Evolutionary conservation across 2,329 filamentous ascomycete species (phyloP).

Genomic region (Cadophora sp.): DNA sequence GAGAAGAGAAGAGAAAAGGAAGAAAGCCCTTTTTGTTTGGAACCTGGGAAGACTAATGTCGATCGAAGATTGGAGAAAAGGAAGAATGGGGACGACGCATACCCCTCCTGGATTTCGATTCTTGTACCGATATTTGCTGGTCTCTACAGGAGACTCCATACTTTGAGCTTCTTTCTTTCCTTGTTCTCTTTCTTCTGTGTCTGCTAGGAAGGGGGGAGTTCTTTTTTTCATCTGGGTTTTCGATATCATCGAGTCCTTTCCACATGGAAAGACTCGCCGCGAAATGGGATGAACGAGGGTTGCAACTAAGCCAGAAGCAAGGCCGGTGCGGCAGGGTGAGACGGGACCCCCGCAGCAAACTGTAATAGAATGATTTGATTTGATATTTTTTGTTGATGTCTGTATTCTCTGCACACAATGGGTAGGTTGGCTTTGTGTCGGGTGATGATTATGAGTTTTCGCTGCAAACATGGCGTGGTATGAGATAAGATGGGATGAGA

Average conservation of each 20-base stretch:
- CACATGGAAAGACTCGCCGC: neutral
- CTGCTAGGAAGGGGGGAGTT: conserved; percentile 35
- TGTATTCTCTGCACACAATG: conserved; percentile 19
- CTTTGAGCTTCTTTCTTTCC: neutral
- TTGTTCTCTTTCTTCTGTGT: conserved; percentile 25
- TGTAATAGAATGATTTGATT: conserved; percentile 42
- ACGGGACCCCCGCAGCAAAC: conserved; percentile 8
- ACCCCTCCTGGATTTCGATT: conserved; percentile 31
- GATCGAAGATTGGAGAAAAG: conserved; percentile 33
- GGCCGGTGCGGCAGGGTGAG: conserved; percentile 16
- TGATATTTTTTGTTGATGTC: conserved; percentile 8
- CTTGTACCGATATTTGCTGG: conserved; percentile 35
- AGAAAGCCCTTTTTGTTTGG: conserved; percentile 25
- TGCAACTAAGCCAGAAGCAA: conserved; percentile 16
- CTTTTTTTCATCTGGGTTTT: conserved; percentile 10
- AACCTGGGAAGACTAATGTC: conserved; percentile 31
- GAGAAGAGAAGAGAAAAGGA: conserved; percentile 12
- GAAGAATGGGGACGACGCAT: neutral
- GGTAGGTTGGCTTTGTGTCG: neutral
- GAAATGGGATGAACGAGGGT: neutral
- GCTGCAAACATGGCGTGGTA: conserved; percentile 5
- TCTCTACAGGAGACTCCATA: conserved; percentile 17
- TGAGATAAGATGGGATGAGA: neutral
- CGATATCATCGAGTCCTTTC: neutral
- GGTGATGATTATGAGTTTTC: neutral